These are phyloP conservation scores for Phaeoacremonium minimum DNA, from an alignment of 2,329 filamentous ascomycete genomes.

Conservation along the genomic window DNA sequence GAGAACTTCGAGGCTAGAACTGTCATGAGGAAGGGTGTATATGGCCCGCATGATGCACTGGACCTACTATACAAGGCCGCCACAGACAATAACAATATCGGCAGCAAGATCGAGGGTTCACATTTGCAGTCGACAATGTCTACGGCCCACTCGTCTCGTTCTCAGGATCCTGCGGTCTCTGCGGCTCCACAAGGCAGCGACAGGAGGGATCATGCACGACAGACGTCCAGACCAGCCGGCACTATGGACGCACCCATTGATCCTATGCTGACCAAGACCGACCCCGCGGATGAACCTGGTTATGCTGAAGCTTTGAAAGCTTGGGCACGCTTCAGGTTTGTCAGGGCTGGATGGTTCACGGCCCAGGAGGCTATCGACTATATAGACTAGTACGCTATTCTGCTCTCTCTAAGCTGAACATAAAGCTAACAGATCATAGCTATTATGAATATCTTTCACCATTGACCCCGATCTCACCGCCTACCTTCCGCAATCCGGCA, in stretches of 20 bases:
- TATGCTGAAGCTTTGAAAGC: slow-evolving; percentile 71
- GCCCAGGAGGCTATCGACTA: slow-evolving; percentile 90
- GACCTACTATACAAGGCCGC: slow-evolving; percentile 88
- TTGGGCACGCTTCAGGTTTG: slow-evolving; percentile 92
- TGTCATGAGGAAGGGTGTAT: slow-evolving; percentile 69
- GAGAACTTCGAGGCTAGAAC: slow-evolving; percentile 62
- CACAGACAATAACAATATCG: slow-evolving; percentile 58
- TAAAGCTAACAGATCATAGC: slow-evolving; percentile 31
- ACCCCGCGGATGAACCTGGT: slow-evolving; percentile 44
- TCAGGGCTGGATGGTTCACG: slow-evolving; percentile 95
- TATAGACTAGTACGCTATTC: slow-evolving; percentile 71
- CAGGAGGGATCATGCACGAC: not conserved
- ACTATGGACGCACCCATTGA: slow-evolving; percentile 32
- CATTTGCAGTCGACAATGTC: slow-evolving; percentile 18
- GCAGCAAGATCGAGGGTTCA: slow-evolving; percentile 24
- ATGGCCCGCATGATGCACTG: slow-evolving; percentile 87
- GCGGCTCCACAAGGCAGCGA: not conserved
- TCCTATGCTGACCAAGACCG: slow-evolving; percentile 37
- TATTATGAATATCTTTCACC: slow-evolving; percentile 91
- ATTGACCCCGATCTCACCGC: slow-evolving; percentile 88
- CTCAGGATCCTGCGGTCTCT: not conserved
- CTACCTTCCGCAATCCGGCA: slow-evolving; percentile 79
- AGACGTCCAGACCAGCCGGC: slow-evolving; percentile 1
- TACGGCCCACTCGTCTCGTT: slow-evolving; percentile 2
- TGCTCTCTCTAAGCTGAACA: not conserved